Conservation (phyloP, 495 filamentous ascomycete genomes). For the Glarea lozoyensis region DNA sequence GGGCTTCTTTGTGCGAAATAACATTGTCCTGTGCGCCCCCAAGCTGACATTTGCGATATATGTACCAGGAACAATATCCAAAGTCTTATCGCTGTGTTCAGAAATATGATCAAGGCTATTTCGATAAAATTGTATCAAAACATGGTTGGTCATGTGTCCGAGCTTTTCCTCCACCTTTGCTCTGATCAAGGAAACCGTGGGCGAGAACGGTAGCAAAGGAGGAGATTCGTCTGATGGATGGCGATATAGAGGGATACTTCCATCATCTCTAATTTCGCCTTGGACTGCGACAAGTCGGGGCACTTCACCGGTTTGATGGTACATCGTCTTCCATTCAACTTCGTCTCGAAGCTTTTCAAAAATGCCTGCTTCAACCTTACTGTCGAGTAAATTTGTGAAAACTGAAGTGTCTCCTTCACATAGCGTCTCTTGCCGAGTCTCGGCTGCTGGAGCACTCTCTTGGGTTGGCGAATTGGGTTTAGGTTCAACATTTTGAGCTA, state of each 20-base stretch:
- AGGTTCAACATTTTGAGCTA: background rate
- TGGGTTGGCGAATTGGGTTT: background rate
- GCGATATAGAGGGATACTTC: conserved; percentile 81
- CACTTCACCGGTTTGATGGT: conserved; percentile 83
- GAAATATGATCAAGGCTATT: conserved; percentile 89
- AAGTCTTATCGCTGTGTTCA: conserved; percentile 93
- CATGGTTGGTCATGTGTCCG: conserved; percentile 83
- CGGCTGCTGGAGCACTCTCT: conserved; percentile 4
- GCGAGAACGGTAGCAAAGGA: conserved; percentile 64
- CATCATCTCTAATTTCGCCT: conserved; percentile 60
- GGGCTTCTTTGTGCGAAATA: conserved; percentile 71
- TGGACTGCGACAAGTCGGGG: conserved; percentile 91
- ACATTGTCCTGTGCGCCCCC: conserved; percentile 86
- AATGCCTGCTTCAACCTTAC: conserved; percentile 39
- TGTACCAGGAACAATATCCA: conserved; percentile 76
- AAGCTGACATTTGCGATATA: conserved; percentile 89
- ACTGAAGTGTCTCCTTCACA: conserved; percentile 77
- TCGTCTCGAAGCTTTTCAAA: conserved; percentile 69
- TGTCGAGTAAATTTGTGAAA: conserved; percentile 55
- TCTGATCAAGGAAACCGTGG: conserved; percentile 60
- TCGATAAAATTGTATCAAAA: conserved; percentile 88
- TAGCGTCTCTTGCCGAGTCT: conserved; percentile 16
- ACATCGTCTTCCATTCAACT: conserved; percentile 87
- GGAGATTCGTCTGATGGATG: conserved; percentile 90
- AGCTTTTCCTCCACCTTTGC: conserved; percentile 56